phyloP scores from a whole-genome alignment of 1,284 basidiomycete genomes.

The Boletellus deceptivus region DNA sequence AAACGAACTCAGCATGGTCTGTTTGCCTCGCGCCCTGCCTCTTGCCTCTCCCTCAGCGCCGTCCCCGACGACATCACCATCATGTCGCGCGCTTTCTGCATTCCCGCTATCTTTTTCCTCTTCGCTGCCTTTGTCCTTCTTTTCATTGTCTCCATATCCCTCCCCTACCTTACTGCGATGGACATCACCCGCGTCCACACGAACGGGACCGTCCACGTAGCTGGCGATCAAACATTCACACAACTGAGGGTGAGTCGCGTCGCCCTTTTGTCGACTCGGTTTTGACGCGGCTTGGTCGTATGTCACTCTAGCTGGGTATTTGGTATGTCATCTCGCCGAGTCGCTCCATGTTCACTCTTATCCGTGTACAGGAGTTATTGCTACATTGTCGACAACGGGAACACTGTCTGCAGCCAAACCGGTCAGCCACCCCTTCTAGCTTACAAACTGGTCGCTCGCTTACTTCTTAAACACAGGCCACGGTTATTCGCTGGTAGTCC shows the following conservation, averaged over 20 bases:
- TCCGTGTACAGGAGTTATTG: constrained; percentile 26
- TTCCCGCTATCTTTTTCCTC: constrained; percentile 63
- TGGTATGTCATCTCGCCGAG: constrained; percentile 18
- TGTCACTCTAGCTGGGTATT: constrained; percentile 26
- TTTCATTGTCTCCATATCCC: constrained; percentile 65
- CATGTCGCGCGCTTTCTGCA: constrained; percentile 60
- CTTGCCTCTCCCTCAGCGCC: constrained; percentile 7
- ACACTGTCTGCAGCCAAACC: constrained; percentile 16
- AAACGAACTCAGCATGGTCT: constrained; percentile 7
- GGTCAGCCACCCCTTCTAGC: constrained; percentile 22
- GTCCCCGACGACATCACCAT: not conserved
- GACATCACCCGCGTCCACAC: constrained; percentile 63
- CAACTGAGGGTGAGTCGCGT: constrained; percentile 54
- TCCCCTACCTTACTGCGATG: constrained; percentile 61
- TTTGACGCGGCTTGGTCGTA: constrained; percentile 14
- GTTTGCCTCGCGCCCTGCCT: constrained; percentile 5
- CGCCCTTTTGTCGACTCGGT: not conserved
- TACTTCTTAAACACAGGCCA: constrained; percentile 37
- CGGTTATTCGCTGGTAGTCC: constrained; percentile 49
- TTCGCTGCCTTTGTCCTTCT: constrained; percentile 62
- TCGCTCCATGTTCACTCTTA: constrained; percentile 5
- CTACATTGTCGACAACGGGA: constrained; percentile 14
- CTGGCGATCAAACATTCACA: constrained; percentile 34
- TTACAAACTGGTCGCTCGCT: constrained; percentile 4
- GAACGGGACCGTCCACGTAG: constrained; percentile 29